Evolutionary conservation across 306 rosid species (phyloP).

Genomic region (Albizia julibrissin): DNA sequence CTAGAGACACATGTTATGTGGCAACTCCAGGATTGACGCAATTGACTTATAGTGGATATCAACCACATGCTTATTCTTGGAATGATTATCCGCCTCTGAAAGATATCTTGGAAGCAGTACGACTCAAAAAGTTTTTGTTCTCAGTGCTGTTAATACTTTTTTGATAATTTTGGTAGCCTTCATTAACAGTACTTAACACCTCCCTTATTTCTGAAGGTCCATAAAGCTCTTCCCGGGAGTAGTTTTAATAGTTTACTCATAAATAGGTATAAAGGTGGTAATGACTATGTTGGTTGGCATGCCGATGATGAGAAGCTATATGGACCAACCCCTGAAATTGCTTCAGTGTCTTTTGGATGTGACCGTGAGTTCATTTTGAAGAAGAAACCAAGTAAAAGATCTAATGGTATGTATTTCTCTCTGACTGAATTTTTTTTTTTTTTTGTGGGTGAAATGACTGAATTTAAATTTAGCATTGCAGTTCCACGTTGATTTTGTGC

Average conservation of each 20-base stretch:
- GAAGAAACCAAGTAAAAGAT: constrained; percentile 56
- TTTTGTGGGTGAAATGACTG: no score
- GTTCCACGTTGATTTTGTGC: background rate
- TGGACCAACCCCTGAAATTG: constrained; percentile 83
- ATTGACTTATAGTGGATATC: constrained; percentile 72
- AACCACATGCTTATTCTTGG: constrained; percentile 84
- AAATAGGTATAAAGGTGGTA: constrained; percentile 85
- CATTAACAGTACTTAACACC: constrained; percentile 8
- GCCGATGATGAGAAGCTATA: constrained; percentile 93
- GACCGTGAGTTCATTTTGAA: constrained; percentile 88
- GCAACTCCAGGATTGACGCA: constrained; percentile 81
- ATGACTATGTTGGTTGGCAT: constrained; percentile 93
- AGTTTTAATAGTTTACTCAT: constrained; percentile 85
- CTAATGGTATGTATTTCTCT: constrained; percentile 47
- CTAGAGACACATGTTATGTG: constrained; percentile 87
- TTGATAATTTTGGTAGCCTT: constrained; percentile 2
- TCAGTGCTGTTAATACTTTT: constrained; percentile 20
- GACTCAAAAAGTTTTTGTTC: constrained; percentile 22
- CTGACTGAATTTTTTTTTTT: background rate
- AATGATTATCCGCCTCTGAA: constrained; percentile 79
- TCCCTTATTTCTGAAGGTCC: constrained; percentile 59
- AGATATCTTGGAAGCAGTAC: constrained; percentile 78
- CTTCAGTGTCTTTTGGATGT: constrained; percentile 82
- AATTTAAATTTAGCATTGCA: constrained; percentile 1
- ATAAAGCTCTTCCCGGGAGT: constrained; percentile 87